Evolutionary conservation across 2,329 filamentous ascomycete genomes (phyloP), one percentile per base, ranked within the genome.

Genomic region (Xylariaceae sp.): DNA sequence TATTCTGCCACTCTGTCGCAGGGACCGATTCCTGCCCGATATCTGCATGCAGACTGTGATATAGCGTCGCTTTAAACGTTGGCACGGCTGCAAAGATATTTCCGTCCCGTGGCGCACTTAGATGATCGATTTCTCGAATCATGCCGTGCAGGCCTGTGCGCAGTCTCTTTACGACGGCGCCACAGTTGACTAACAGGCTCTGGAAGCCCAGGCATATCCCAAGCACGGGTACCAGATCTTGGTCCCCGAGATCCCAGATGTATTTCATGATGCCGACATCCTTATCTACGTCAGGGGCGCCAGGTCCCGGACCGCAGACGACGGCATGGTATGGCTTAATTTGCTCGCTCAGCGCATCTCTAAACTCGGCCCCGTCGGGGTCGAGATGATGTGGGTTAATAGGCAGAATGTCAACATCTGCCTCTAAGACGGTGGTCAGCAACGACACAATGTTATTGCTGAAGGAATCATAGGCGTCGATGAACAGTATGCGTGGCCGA

Each of bases 381-480:
- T 72, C 60, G 44, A 81, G 74, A 49, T 79, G 74, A 2, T 76
- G 69, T n/a, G 76, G 76, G 64, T 89, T 88, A 63, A 95, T 91
- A 58, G 81, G 83, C 55, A 95, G 76, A 41, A 88, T 81, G 43
- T 81, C 80, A 32, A 95, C 86, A 15, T 85, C 76, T 18, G 81
- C 87, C 55, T 79, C 73, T 8, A 95, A 78, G 3, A 83, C 78
- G 3, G 86, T 83, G 62, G 87, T 81, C 44, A 97, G 78, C 32
- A 96, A 81, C 5, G 88, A 85, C 49, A 95, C 84, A 65, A 97
- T 94, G 73, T 96, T 97, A 73, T 95, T 92, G 51, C 91, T 89
- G 72, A 96, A 99, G 40, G 92, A 96, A 74, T 99, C 94, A 72
- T 95, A 95, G 58, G 92, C 92, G 70, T 97, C 94, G 62, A 99